phyloP scores from a whole-genome alignment of 2,329 filamentous ascomycete genomes.

The Colletotrichum coccodes region DNA sequence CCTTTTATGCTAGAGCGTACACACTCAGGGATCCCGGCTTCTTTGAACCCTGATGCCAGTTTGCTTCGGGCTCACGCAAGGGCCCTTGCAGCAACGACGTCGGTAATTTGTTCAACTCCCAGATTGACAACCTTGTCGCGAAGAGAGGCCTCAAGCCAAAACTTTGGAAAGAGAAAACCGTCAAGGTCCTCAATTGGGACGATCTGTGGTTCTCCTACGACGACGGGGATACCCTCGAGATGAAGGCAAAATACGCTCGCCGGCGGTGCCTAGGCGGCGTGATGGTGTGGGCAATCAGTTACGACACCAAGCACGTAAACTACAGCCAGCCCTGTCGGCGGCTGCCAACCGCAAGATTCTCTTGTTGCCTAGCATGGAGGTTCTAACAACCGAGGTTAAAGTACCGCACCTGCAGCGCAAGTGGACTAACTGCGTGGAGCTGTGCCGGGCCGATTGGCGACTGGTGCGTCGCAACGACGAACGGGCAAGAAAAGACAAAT shows the following conservation, averaged over 20 bases:
- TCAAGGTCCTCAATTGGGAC: slow-evolving; percentile 38
- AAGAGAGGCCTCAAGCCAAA: background rate
- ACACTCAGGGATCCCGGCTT: slow-evolving; percentile 41
- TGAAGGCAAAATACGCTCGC: slow-evolving; percentile 36
- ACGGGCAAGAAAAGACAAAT: too few species aligned
- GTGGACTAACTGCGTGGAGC: too few species aligned
- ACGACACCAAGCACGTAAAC: slow-evolving; percentile 6
- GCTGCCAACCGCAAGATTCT: too few species aligned
- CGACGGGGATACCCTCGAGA: slow-evolving; percentile 34
- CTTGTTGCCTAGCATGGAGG: too few species aligned
- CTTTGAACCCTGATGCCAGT: slow-evolving; percentile 1
- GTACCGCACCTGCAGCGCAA: too few species aligned
- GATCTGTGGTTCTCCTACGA: slow-evolving; percentile 46
- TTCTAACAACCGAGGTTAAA: too few species aligned
- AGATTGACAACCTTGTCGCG: slow-evolving; percentile 39
- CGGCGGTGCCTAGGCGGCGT: slow-evolving; percentile 39
- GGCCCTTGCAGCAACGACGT: slow-evolving; percentile 34
- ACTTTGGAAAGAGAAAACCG: slow-evolving; percentile 38
- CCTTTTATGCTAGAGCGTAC: too few species aligned
- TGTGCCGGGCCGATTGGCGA: too few species aligned
- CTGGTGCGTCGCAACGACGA: too few species aligned
- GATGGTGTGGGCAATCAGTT: slow-evolving; percentile 37
- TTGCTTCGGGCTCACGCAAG: too few species aligned
- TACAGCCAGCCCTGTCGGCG: too few species aligned
- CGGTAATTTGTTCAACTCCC: slow-evolving; percentile 37